A percentile compares a stretch with the other conserved stretches of the same genome.
phyloP scores from a whole-genome alignment of 169 alveolate species.

The Plasmodium ovale region DNA sequence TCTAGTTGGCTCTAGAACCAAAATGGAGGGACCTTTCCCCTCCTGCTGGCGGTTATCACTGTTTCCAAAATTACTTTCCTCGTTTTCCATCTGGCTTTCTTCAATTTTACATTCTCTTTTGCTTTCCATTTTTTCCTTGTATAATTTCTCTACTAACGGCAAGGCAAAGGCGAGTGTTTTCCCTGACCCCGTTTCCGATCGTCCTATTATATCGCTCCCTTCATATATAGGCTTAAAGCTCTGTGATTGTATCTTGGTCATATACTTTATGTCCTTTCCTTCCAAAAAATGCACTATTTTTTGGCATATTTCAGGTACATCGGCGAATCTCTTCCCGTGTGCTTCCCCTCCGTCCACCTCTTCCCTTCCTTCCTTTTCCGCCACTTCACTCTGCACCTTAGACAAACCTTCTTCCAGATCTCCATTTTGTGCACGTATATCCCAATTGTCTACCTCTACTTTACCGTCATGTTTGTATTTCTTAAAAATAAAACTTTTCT shows the following conservation, averaged over 20 bases:
- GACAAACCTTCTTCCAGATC: not conserved
- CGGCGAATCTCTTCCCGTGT: slow-evolving; percentile 3
- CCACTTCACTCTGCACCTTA: not conserved
- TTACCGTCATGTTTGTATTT: slow-evolving; percentile 5
- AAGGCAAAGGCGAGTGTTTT: slow-evolving; percentile 92
- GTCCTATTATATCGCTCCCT: slow-evolving; percentile 96
- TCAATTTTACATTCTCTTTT: not conserved
- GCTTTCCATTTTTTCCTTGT: slow-evolving; percentile 13
- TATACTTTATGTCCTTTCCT: slow-evolving; percentile 53
- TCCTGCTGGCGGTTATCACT: slow-evolving; percentile 40
- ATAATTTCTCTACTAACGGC: slow-evolving; percentile 86
- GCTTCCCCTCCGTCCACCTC: not conserved
- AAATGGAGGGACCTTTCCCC: slow-evolving; percentile 79
- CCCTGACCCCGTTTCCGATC: slow-evolving; percentile 93
- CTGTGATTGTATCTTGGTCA: slow-evolving; percentile 63
- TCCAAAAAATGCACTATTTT: slow-evolving; percentile 38
- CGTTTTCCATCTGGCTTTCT: not conserved
- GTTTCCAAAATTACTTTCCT: not conserved
- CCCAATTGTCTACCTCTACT: not conserved
- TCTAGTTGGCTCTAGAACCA: slow-evolving; percentile 92
- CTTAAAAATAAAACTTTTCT: slow-evolving; percentile 27
- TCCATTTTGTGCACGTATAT: not conserved
- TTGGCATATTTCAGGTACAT: slow-evolving; percentile 18
- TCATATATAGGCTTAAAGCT: slow-evolving; percentile 79
- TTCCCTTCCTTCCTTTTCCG: not conserved